Base-by-base conservation (phyloP, 495 filamentous ascomycete genomes). In the Rhypophila decipiens region DNA sequence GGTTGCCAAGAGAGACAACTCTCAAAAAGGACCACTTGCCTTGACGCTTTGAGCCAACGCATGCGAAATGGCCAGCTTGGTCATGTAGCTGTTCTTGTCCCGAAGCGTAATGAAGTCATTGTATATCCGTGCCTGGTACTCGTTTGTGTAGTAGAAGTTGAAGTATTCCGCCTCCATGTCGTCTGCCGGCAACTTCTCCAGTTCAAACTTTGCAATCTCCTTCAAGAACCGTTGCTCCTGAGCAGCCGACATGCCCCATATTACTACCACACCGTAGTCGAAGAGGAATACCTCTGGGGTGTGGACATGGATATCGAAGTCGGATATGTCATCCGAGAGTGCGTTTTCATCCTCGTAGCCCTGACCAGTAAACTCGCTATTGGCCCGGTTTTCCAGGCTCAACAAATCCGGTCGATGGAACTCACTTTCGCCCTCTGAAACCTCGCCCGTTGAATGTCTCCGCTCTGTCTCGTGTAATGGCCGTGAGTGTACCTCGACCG, bases 191-290 rank as follows among this genome's bases (percentile, higher is more conserved):
- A 98, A 72, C 60, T 95, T 96, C 54, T 96, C 91, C 19, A 75
- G 74, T 59, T 96, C 94, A 60, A 97, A 98, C 60, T 91, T 95
- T n/a, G 87, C 82, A 42, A 97, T 85, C 55, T 98, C 93, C 48
- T 90, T 91, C 4, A 98, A 70, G 58, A 98, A 95, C 20, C 84
- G 76, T 39, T 84, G 79, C 65, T 98, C 93, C 51, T 98, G 83
- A 7, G 78, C 72, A 7, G 84, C 66, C 1, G 87, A 83, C 91
- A 98, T 95, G 49, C 93, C 93, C 93, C 93, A 98, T 62, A 97
- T 90, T n/a, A 98, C 93, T n/a, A 96, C 87, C n/a, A 95, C 94
- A 34, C 93, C 93, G 58, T 98, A 98, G 54, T 95, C 85, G 61
- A 96, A 98, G 19, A 98, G 76, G 65, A 98, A 97, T 9, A 96